A percentile compares a stretch with the other conserved stretches of the same genome.
Evolutionary conservation across 495 filamentous ascomycete genomes (phyloP).

Genomic region (Penicillium alfredii): DNA sequence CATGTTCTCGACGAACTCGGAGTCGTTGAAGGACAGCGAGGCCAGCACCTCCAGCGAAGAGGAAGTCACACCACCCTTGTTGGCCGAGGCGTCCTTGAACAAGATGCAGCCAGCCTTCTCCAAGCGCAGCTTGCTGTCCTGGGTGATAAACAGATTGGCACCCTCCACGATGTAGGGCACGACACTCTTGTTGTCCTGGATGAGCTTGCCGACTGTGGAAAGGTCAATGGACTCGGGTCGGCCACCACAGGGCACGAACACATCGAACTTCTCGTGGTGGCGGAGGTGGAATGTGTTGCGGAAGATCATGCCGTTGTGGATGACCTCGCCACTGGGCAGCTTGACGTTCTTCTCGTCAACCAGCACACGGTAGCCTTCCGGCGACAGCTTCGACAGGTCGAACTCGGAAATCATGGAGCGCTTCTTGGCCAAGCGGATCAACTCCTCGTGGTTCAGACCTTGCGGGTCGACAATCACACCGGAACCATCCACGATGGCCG

Average conservation of each 20-base stretch:
- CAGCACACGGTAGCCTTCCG: conserved; percentile 84
- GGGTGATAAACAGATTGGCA: conserved; percentile 97
- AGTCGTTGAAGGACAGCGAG: conserved; percentile 86
- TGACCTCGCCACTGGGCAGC: conserved; percentile 77
- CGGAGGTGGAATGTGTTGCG: conserved; percentile 96
- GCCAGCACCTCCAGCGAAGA: conserved; percentile 95
- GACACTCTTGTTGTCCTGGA: conserved; percentile 70
- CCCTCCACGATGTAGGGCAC: conserved; percentile 97
- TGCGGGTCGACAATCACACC: conserved; percentile 92
- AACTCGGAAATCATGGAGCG: conserved; percentile 88
- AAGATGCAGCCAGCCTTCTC: conserved; percentile 90
- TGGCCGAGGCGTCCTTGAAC: conserved; percentile 96
- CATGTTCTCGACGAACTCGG: conserved; percentile 86
- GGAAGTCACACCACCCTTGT: conserved; percentile 98
- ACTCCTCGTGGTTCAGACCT: conserved; percentile 77
- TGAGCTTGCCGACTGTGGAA: conserved; percentile 74
- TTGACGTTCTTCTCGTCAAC: conserved; percentile 84
- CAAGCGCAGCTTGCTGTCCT: conserved; percentile 91
- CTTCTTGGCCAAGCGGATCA: conserved; percentile 76
- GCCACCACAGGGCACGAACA: conserved; percentile 94
- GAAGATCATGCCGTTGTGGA: conserved; percentile 90
- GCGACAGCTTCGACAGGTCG: conserved; percentile 77
- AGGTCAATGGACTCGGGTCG: conserved; percentile 96
- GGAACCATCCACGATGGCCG: conserved; percentile 85
- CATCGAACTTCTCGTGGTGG: conserved; percentile 65